Percentiles rank a stretch among this genome's conserved stretches.
Evolutionary conservation across 805 yeast species (phyloP).

Genomic region (Candida easanensis): DNA sequence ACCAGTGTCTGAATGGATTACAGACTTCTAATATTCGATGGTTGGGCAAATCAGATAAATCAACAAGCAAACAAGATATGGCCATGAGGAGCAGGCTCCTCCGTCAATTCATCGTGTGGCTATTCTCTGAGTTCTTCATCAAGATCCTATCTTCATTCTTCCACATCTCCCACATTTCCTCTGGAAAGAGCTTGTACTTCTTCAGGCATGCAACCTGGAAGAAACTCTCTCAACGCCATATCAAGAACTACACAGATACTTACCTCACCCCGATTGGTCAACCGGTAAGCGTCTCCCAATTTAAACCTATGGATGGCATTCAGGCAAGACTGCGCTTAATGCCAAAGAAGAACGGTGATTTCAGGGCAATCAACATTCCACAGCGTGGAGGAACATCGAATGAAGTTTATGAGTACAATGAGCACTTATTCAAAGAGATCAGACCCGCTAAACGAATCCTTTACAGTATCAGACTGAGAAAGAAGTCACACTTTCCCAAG

Average conservation of each 20-base stretch:
- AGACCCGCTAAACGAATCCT: conserved; percentile 43
- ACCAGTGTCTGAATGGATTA: conserved; percentile 34
- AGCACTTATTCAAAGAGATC: conserved; percentile 36
- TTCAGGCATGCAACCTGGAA: conserved; percentile 63
- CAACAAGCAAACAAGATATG: conserved; percentile 41
- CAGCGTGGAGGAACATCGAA: conserved; percentile 32
- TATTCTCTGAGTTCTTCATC: conserved; percentile 45
- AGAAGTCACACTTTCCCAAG: conserved; percentile 30
- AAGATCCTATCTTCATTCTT: conserved; percentile 52
- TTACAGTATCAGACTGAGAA: conserved; percentile 30
- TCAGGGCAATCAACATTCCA: conserved; percentile 61
- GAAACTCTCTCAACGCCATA: conserved; percentile 38
- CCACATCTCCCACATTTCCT: conserved; percentile 61
- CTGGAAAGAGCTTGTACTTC: conserved; percentile 38
- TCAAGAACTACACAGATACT: conserved; percentile 37
- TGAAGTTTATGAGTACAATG: conserved; percentile 33
- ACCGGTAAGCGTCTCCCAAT: conserved; percentile 15
- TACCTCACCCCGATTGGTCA: conserved; percentile 31
- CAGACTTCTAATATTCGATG: conserved; percentile 48
- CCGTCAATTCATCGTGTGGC: conserved; percentile 52
- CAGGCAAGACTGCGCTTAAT: conserved; percentile 43
- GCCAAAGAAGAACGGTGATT: conserved; percentile 56
- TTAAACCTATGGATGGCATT: conserved; percentile 22
- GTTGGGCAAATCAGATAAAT: conserved; percentile 39
- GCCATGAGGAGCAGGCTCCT: conserved; percentile 36